These are phyloP conservation scores for Firmiana major DNA, from an alignment of 345 rosid species.

Conservation along the genomic window DNA sequence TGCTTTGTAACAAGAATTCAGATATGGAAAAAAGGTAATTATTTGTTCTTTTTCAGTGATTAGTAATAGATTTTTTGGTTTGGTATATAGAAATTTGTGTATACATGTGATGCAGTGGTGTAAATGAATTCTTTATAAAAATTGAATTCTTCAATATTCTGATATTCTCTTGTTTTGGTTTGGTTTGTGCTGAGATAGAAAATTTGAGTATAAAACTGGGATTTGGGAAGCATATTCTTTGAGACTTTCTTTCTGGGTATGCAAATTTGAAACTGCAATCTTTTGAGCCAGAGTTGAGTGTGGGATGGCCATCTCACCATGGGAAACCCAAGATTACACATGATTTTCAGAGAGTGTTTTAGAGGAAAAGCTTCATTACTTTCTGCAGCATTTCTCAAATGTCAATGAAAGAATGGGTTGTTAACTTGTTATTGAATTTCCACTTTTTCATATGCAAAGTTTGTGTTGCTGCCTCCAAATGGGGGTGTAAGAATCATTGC, in stretches of 20 bases:
- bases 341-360: neutral
- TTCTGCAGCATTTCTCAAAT: no score
- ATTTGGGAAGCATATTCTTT: neutral
- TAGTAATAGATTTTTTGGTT: neutral
- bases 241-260: neutral
- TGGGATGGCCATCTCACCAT: neutral
- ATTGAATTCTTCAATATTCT: neutral
- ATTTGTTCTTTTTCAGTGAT: neutral
- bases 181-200: neutral
- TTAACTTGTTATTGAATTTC: no score
- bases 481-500: no score
- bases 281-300: neutral
- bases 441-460: no score
- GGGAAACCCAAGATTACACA: no score
- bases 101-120: neutral
- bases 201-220: neutral
- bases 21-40: neutral
- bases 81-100: neutral
- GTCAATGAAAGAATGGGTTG: no score
- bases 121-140: conserved; percentile 17
- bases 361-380: no score
- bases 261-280: neutral
- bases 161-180: neutral
- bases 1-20: neutral
- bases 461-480: no score